Percentiles rank a stretch among this genome's conserved stretches.
These are phyloP conservation scores for Fraxinus sp. DNA, from an alignment of 305 asterid species.

Conservation along the genomic window DNA sequence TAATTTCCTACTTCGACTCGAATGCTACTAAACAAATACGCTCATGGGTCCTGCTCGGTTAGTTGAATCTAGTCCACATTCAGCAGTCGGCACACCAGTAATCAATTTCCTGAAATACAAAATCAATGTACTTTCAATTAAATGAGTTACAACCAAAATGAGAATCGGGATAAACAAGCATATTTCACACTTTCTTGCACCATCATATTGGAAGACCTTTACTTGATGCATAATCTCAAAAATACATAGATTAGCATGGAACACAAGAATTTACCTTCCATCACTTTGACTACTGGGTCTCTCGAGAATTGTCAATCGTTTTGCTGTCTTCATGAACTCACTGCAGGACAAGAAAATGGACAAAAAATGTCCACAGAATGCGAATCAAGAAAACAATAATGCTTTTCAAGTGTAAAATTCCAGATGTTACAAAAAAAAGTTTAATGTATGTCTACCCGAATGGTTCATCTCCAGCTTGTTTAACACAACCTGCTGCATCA, in stretches of 20 bases:
- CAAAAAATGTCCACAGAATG: constrained; percentile 15
- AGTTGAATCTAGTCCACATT: constrained; percentile 77
- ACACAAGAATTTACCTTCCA: constrained; percentile 34
- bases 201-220: neutral
- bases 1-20: neutral
- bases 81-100: constrained; percentile 65
- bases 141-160: constrained; percentile 3
- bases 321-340: constrained; percentile 47
- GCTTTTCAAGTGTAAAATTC: neutral
- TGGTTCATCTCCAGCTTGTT: constrained; percentile 73
- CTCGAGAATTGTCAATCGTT: constrained; percentile 49
- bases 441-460: constrained; percentile 49
- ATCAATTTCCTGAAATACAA: constrained; percentile 60
- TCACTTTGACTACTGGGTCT: constrained; percentile 33
- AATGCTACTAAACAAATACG: constrained; percentile 53
- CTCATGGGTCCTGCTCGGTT: constrained; percentile 71
- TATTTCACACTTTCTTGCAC: neutral
- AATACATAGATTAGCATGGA: neutral
- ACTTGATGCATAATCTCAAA: neutral
- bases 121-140: constrained; percentile 20
- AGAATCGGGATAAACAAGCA: neutral
- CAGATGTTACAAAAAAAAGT: neutral
- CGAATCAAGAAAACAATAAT: constrained; percentile 1
- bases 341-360: constrained; percentile 35
- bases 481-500: constrained; percentile 66